Evolutionary conservation across 345 rosid species (phyloP), one percentile per base, ranked within the genome.

Genomic region (Erodium maritimum): DNA sequence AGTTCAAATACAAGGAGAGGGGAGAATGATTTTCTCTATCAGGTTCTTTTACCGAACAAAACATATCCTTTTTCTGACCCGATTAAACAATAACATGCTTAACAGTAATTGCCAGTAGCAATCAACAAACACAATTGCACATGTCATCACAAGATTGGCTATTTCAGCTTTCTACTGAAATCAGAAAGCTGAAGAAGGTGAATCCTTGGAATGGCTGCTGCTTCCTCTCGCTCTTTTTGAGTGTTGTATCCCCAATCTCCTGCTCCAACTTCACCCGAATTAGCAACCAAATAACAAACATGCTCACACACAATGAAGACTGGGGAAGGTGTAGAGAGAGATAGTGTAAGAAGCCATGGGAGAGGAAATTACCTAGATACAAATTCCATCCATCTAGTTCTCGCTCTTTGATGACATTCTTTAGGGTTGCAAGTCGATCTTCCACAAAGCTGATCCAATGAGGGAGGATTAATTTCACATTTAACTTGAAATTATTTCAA

Each of bases 371-470:
- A 82, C 98, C 88, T 14, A 91, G 65, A 67, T 88, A 91, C 65
- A 91, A 67, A 71, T 82, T 86, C 93, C 96, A 88, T 54, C 83
- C 87, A 66, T 88, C 85, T 70, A 88, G 64, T 67, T 81, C 82
- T 59, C 93, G 87, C 64, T 86, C 93, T 70, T 81, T 84, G 60
- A 86, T 91, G 65, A 86, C 89, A 73, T 88, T 91, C 86, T 82
- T 91, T 55, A 88, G 75, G 4, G 96, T 91, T 34, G 90, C 90
- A 52, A 86, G 90, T 57, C 93, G 80, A 65, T 91, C 98, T 81
- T 91, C 98, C 67, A 91, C 93, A 54, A 88, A 88, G 75, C 95
- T 88, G 77, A 61, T 51, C 55, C 63, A 69, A 63, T 5, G 8
- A 29, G 4, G 37, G 37, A 11, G n/a, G n/a, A n/a, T n/a, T n/a